Evolutionary conservation across 1,284 basidiomycete genomes (phyloP).

Genomic region (Retiboletus fuscus): DNA sequence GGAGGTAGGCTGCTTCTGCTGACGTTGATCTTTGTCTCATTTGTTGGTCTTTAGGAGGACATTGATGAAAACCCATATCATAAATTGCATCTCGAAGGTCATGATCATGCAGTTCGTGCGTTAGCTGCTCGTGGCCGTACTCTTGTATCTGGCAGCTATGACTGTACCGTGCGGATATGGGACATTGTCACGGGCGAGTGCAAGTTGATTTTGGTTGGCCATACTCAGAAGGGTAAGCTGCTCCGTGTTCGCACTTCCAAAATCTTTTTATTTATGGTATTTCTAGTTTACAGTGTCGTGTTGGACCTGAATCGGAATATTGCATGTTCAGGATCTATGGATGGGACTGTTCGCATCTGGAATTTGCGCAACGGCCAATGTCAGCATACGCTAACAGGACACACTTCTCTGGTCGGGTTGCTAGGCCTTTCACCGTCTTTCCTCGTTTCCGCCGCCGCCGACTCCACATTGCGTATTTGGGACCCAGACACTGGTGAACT

Average conservation of each 20-base stretch:
- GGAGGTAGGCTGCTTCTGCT: conserved; percentile 62
- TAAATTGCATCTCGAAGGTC: conserved; percentile 84
- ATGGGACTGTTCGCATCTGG: conserved; percentile 95
- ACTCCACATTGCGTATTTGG: conserved; percentile 93
- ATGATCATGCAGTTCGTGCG: conserved; percentile 91
- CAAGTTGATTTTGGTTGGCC: conserved; percentile 84
- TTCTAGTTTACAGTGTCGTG: conserved; percentile 88
- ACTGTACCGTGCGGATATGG: conserved; percentile 94
- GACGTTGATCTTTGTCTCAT: conserved; percentile 19
- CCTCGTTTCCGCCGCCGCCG: conserved; percentile 93
- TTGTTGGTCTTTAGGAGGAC: conserved; percentile 62
- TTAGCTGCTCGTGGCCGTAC: conserved; percentile 91
- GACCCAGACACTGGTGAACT: conserved; percentile 86
- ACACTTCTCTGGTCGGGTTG: conserved; percentile 89
- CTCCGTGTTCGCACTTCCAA: conserved; percentile 8
- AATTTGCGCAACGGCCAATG: conserved; percentile 84
- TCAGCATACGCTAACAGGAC: conserved; percentile 83
- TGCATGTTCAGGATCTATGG: conserved; percentile 96
- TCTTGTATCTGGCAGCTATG: conserved; percentile 95
- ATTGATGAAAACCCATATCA: conserved; percentile 92
- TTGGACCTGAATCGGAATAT: conserved; percentile 87
- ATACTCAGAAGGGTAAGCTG: conserved; percentile 87
- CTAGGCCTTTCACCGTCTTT: conserved; percentile 88
- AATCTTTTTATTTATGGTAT: conserved; percentile 19
- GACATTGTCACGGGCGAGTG: conserved; percentile 90